Base-by-base conservation (phyloP, 116 monocot genomes). In the Iris pallida region DNA sequence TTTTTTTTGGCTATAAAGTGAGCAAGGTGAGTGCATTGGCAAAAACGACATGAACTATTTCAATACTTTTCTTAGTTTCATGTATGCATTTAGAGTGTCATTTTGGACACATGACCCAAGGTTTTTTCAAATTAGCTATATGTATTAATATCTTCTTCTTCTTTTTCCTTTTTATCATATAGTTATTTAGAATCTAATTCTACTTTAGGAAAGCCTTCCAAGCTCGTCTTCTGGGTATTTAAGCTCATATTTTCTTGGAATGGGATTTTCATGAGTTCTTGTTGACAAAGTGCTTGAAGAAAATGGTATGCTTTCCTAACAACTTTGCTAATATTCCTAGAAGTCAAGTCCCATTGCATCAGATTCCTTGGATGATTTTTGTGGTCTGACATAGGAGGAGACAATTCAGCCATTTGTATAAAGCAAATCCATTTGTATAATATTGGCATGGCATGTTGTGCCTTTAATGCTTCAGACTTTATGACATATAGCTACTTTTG, bases 261-360 rank as follows among this genome's bases (percentile, higher is more conserved):
- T 88, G 88, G 88, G 88, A 4, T 88, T 88, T 72, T 81, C 76
- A 51, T 64, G 81, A 45, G 65, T 55, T 55, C 84, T 88, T 63
- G 81, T 88, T 45, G 85, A 88, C 54, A 88, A 74, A 78, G 85
- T 84, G 48, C 60, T 88, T 0, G 61, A 79, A 58, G 74, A 88
- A 76, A 81, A 85, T 64, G 88, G 88, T 88, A 74, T 17, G 58
- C 14, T 73, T 44, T 42, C n/a, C 6, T 56, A 57, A 3, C 58
- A 43, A 16, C 42, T 15, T 41, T 17, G 20, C 17, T 6, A 47
- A 18, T 5, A 6, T 47, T n/a, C n/a, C n/a, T 69, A 77, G 57
- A 75, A 83, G 16, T 71, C 73, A 44, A 65, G 68, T 55, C 64
- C 80, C 14, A 64, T 55, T 61, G 59, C 63, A 18, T 76, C 83